These are phyloP conservation scores for Macaranga tanarius DNA, from an alignment of 441 rosid species.

Conservation along the genomic window DNA sequence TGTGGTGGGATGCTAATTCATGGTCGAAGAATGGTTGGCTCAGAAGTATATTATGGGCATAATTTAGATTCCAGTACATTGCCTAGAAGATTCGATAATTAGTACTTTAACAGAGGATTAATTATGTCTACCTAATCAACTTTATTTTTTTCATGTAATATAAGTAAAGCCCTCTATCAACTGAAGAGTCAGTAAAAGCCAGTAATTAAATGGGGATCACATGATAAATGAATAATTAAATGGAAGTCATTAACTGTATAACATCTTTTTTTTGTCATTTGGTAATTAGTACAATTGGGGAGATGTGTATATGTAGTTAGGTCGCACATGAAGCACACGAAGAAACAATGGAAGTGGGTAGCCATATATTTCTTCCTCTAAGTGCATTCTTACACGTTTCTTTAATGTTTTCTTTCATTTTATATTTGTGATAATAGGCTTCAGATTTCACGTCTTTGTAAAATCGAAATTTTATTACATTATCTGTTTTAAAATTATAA, in stretches of 20 bases:
- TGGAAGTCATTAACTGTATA: not conserved
- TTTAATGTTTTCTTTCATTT: not conserved
- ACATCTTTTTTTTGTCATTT: not conserved
- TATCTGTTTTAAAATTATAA: no score
- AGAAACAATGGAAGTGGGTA: not conserved
- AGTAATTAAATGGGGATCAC: conserved; percentile 31
- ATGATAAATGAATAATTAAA: conserved; percentile 19
- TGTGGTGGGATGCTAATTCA: not conserved
- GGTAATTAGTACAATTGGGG: not conserved
- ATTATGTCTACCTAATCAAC: not conserved
- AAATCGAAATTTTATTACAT: no score
- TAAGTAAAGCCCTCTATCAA: not conserved
- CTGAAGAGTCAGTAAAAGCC: conserved; percentile 10
- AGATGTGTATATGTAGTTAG: not conserved
- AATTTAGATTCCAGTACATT: not conserved
- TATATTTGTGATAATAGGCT: no score
- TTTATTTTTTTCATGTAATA: not conserved
- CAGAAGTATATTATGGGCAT: conserved; percentile 16
- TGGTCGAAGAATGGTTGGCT: not conserved
- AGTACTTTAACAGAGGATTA: not conserved
- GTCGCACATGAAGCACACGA: conserved; percentile 29
- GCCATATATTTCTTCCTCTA: not conserved
- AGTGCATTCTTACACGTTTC: not conserved
- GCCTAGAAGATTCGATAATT: not conserved
- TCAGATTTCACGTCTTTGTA: no score